Conservation (phyloP, 352 stramenopile species). For the Pythium pectinolyticum region DNA sequence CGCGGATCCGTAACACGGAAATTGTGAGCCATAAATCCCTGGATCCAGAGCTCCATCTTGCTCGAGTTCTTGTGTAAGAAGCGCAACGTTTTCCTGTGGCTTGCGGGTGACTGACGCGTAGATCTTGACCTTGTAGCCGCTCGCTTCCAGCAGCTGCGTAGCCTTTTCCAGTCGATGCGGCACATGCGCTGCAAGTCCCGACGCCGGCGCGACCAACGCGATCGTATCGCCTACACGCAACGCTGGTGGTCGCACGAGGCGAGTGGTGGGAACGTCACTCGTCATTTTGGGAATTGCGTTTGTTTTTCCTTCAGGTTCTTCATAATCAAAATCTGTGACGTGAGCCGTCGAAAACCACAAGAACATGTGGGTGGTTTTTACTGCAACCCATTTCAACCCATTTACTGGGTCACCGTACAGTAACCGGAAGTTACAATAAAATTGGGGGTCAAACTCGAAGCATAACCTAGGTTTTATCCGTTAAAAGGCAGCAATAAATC, state of each 20-base stretch:
- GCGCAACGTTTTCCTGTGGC: constrained; percentile 34
- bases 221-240: constrained; percentile 45
- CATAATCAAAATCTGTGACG: constrained; percentile 2
- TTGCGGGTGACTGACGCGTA: constrained; percentile 40
- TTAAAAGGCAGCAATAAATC: too few species aligned
- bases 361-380: background rate
- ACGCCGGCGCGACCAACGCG: constrained; percentile 52
- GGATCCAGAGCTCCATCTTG: constrained; percentile 8
- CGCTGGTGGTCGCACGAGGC: constrained; percentile 22
- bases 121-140: constrained; percentile 47
- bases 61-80: background rate
- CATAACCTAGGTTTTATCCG: too few species aligned
- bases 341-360: background rate
- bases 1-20: constrained; percentile 49
- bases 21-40: constrained; percentile 20
- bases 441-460: too few species aligned
- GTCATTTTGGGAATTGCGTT: background rate
- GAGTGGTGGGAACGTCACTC: background rate
- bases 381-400: too few species aligned
- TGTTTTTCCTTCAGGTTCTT: background rate
- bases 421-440: too few species aligned
- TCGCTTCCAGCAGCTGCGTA: constrained; percentile 31
- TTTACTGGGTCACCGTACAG: too few species aligned
- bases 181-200: constrained; percentile 39
- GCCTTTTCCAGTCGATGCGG: constrained; percentile 48